These are phyloP conservation scores for Glaciozyma antarctica DNA, from an alignment of 768 basidiomycete genomes.

Conservation along the genomic window DNA sequence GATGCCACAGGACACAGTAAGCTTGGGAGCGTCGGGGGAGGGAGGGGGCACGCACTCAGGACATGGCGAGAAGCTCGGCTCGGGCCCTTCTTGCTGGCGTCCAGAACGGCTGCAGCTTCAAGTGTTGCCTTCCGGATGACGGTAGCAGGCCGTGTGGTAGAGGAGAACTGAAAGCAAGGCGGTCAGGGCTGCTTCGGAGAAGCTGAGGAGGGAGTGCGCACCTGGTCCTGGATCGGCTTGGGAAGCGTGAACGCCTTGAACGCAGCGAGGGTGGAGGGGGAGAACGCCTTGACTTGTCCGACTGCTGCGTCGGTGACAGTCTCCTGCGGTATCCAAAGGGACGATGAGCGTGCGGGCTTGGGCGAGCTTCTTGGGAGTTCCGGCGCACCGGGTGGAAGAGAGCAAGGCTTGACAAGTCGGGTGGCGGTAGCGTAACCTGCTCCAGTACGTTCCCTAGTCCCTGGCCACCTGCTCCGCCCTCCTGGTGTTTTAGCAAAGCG, in stretches of 20 bases:
- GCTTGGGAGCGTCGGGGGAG: too few species aligned
- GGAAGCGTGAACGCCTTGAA: conserved; percentile 23
- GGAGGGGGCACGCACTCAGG: conserved; percentile 6
- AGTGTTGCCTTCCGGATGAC: conserved; percentile 19
- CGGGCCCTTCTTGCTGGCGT: conserved; percentile 5
- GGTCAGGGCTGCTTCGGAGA: not conserved
- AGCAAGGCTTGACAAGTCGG: conserved; percentile 3
- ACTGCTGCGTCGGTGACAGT: conserved; percentile 1
- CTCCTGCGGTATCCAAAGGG: conserved; percentile 4
- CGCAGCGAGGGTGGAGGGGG: conserved; percentile 1
- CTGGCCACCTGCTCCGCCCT: conserved; percentile 1
- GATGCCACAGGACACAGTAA: not conserved
- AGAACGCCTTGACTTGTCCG: conserved; percentile 16
- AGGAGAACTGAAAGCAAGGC: not conserved
- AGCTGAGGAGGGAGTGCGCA: not conserved
- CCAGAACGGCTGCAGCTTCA: conserved; percentile 1
- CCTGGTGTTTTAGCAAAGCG: not conserved
- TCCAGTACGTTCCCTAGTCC: conserved; percentile 14
- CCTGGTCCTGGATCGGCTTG: conserved; percentile 12
- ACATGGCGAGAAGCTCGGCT: conserved; percentile 18
- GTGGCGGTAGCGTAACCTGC: conserved; percentile 18
- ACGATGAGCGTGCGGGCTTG: not conserved
- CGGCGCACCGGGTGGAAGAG: conserved; percentile 22
- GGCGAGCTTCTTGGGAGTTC: not conserved
- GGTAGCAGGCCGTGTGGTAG: conserved; percentile 15